These are phyloP conservation scores for Beauveria australis DNA, from an alignment of 2,329 filamentous ascomycete species.

Conservation along the genomic window DNA sequence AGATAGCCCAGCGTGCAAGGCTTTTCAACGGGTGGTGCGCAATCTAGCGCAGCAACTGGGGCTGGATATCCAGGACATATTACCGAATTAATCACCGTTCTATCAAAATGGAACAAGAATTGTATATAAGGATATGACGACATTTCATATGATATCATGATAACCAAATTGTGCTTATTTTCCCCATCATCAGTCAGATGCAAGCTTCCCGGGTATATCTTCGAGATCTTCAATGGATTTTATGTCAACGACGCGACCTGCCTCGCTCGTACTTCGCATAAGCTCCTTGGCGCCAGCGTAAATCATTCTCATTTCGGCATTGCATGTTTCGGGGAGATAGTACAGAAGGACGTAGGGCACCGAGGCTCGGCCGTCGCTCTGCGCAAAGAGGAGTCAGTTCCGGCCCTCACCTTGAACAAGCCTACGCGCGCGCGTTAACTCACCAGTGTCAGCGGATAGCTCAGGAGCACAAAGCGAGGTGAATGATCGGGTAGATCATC, in stretches of 20 bases:
- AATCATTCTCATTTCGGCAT: conserved; percentile 78
- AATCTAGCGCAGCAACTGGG: conserved; percentile 60
- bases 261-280: conserved; percentile 87
- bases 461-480: conserved; percentile 81
- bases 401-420: neutral
- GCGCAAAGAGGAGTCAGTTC: neutral
- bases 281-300: conserved; percentile 95
- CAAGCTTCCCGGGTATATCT: conserved; percentile 63
- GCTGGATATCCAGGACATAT: conserved; percentile 46
- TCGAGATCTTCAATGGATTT: conserved; percentile 72
- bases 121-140: conserved; percentile 14
- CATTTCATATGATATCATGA: neutral
- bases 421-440: conserved; percentile 17
- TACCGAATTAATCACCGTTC: conserved; percentile 31
- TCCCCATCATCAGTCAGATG: conserved; percentile 13
- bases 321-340: conserved; percentile 89
- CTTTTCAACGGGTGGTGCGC: conserved; percentile 72
- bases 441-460: conserved; percentile 83
- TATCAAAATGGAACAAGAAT: neutral
- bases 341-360: conserved; percentile 94
- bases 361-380: conserved; percentile 75
- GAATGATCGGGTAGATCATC: conserved; percentile 91
- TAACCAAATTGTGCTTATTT: neutral
- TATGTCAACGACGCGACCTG: conserved; percentile 80
- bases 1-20: conserved; percentile 81